Base-by-base conservation (phyloP, 805 yeast species). In the Saccharomycodes ludwigii region DNA sequence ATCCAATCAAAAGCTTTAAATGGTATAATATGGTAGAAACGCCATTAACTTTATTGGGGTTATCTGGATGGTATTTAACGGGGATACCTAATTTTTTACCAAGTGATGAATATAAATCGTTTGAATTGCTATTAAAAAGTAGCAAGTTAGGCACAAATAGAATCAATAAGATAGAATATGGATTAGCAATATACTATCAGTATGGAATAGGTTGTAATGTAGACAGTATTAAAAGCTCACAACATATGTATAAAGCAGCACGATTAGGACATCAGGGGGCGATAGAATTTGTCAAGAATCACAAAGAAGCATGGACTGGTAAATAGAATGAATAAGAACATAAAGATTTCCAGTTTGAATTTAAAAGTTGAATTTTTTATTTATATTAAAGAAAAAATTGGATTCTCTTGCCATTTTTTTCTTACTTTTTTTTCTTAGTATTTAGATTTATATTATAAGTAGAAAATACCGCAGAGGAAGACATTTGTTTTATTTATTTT, bases 31-130 rank as follows among this genome's bases (percentile, higher is more conserved):
- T 16, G 3, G 37, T 16, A 10, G 15, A 12, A 5, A 30, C 30
- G 13, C 64, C 76, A 0, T 70, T 75, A 45, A 76, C 82, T 3
- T 78, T 79, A 48, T 60, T 80, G 48, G 83, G 82, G 0, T 54
- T 80, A 21, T 70, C 79, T 37, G 85, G 85, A 29, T 79, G 88
- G 86, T 72, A 75, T 42, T 62, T 79, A 9, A 73, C 84, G 0
- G 93, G 93, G 2, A 73, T 72, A 1, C 61, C 63, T 10, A 70
- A 64, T 2, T 56, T 71, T 2, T 49, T 79, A 26, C 55, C 57
- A 26, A 64, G 67, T 6, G 73, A 74, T 49, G 77, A 71, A 40
- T 63, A 61, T 27, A 77, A 76, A 56, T 83, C 85, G 1, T 75
- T 69, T 40, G 50, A 68, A 12, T 79, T 83, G 75, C 79, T 83